Percentiles rank a stretch among this genome's conserved stretches.
Conservation (phyloP, 1,139 yeast genomes). For the Kluyveromyces marxianus region DNA sequence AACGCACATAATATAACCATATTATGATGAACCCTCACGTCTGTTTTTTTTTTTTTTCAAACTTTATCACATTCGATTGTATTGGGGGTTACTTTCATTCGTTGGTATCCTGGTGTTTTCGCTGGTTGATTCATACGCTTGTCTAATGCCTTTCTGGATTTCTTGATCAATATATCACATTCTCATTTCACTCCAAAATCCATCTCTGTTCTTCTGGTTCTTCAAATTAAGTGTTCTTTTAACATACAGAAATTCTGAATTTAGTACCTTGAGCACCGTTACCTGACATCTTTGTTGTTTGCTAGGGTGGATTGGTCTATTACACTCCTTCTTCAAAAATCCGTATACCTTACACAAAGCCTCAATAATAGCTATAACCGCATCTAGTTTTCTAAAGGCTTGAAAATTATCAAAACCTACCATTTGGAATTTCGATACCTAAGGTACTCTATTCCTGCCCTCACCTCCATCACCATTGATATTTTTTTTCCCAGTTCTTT, state of each 20-base stretch:
- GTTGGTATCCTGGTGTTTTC: no score
- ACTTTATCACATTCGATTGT: no score
- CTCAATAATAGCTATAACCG: not conserved
- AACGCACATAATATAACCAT: no score
- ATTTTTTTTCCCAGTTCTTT: not conserved
- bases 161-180: no score
- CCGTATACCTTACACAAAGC: not conserved
- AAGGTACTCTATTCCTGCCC: no score
- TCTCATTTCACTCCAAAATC: not conserved
- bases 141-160: no score
- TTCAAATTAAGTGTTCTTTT: conserved; percentile 2
- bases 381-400: not conserved
- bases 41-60: no score
- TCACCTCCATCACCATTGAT: no score
- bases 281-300: conserved; percentile 54
- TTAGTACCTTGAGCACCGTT: conserved; percentile 99
- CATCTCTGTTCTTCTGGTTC: not conserved
- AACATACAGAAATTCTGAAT: conserved; percentile 97
- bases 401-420: conserved; percentile 4
- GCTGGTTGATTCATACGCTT: no score
- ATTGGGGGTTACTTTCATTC: no score
- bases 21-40: no score
- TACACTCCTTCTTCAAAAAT: not conserved
- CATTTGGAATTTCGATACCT: not conserved
- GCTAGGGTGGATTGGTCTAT: conserved; percentile 5